phyloP scores from a whole-genome alignment of 306 rosid genomes.

The Dryas octopetala region DNA sequence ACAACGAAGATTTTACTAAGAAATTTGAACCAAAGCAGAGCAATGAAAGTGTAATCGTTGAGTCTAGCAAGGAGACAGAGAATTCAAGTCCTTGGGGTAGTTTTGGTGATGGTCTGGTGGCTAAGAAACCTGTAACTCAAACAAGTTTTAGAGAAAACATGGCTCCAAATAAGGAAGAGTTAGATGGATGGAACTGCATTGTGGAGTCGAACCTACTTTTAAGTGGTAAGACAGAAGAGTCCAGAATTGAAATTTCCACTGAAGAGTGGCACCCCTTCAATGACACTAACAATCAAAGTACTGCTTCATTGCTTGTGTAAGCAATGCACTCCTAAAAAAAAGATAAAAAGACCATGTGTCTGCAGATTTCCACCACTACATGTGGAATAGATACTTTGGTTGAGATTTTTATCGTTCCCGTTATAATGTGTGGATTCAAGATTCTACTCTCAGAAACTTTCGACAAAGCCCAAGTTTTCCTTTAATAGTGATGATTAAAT shows the following conservation, averaged over 20 bases:
- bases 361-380: neutral
- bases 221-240: conserved; percentile 34
- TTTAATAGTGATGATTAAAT: neutral
- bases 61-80: conserved; percentile 11
- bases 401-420: neutral
- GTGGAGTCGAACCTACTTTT: conserved; percentile 53
- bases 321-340: neutral
- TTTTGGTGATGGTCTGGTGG: conserved; percentile 24
- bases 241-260: conserved; percentile 22
- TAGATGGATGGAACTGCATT: conserved; percentile 39
- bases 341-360: neutral
- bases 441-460: neutral
- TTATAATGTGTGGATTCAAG: neutral
- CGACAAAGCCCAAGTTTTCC: neutral
- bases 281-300: conserved; percentile 36
- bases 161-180: conserved; percentile 56
- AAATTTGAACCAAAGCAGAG: conserved; percentile 23
- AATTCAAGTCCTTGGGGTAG: conserved; percentile 22
- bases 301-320: conserved; percentile 52
- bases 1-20: conserved; percentile 18
- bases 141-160: conserved; percentile 56
- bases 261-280: conserved; percentile 73
- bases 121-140: conserved; percentile 33
- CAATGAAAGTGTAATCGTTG: conserved; percentile 7
- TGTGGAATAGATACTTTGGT: neutral